phyloP scores from a whole-genome alignment of 192 early-diverging fungal species.

The Rhizophagus prolifer region DNA sequence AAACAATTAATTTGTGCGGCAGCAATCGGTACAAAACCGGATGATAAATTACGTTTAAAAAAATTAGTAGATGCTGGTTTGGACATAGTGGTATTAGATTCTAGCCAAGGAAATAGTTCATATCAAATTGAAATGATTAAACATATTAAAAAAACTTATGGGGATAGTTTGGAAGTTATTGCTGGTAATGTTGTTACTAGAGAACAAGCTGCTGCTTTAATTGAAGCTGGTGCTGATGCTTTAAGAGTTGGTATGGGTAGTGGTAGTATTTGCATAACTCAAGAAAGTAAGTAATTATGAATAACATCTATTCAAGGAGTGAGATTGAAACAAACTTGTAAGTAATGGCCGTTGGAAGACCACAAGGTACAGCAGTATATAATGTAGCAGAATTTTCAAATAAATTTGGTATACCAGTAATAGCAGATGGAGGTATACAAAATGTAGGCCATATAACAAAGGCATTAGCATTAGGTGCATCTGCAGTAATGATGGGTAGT shows the following conservation, averaged over 20 bases:
- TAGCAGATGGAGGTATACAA: constrained; percentile 96
- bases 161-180: constrained; percentile 76
- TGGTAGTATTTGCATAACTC: constrained; percentile 97
- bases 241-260: constrained; percentile 97
- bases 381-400: constrained; percentile 92
- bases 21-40: constrained; percentile 87
- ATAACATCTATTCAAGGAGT: neutral
- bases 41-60: constrained; percentile 79
- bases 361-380: constrained; percentile 96
- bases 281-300: constrained; percentile 54
- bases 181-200: constrained; percentile 98
- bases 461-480: constrained; percentile 90
- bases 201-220: constrained; percentile 89
- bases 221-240: constrained; percentile 92
- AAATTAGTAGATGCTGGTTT: constrained; percentile 91
- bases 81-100: constrained; percentile 96
- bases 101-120: constrained; percentile 91
- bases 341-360: constrained; percentile 98
- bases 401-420: constrained; percentile 91
- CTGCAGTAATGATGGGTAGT: constrained; percentile 98
- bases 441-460: constrained; percentile 99
- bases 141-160: constrained; percentile 86
- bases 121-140: constrained; percentile 97
- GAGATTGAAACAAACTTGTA: neutral
- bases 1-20: constrained; percentile 95